Base-by-base conservation (phyloP, 305 asterid species). In the Euphrasia arctica region DNA sequence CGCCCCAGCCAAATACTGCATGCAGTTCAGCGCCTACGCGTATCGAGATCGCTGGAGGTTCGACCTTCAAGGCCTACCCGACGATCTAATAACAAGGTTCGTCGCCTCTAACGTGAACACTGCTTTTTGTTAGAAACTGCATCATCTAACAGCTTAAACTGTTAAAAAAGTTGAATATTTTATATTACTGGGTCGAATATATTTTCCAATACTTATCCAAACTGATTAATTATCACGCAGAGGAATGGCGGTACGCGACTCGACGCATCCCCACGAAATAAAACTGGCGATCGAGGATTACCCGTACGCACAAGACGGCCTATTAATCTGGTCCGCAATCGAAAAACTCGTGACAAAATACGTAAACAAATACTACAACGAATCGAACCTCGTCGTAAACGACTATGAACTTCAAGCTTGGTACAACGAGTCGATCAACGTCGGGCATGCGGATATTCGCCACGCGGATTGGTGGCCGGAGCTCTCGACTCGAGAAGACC, bases 301-400 rank as follows among this genome's bases (percentile, higher is more conserved):
- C 63, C 90, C 90, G 0, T 84, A 84, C 52, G 91, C 88, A 0
- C 55, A 82, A 0, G 91, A 84, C 13, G 84, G 91, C 61, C 78
- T 84, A 7, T 55, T 84, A 72, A 75, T 82, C 5, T 84, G 91
- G 91, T 55, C 63, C 0, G 79, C 88, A 0, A 78, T 82, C 10
- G 74, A 78, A 67, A 73, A 72, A 22, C 76, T 80, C 75, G 81
- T 79, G 5, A 65, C 73, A 0, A 59, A 72, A 0, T 78, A 78
- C 4, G 83, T 84, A 13, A 70, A 42, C 50, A 78, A 60, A 52
- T 84, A 79, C 69, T 84, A 82, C 60, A 77, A 75, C 0, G 72
- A 74, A 61, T 11, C 87, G 0, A 63, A 55, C 67, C 54, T 12
- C 2, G 73, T 84, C 8, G 60, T 63, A 65, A 74, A 60, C 5